Percentiles rank a stretch among this genome's conserved stretches.
Conservation (phyloP, 805 yeast species). For the Kurtzmaniella cleridarum region DNA sequence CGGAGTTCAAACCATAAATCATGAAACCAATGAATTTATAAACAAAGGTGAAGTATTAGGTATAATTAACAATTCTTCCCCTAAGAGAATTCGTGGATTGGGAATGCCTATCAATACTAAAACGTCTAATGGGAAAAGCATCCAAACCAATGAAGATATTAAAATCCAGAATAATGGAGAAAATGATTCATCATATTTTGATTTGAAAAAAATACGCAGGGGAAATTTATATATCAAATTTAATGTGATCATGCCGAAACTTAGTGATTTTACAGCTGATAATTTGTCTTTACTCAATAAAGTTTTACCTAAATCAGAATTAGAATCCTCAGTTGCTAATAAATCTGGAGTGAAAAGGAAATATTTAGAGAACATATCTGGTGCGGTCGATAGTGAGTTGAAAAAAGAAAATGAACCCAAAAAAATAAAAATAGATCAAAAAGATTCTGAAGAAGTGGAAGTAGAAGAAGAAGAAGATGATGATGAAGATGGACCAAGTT, state of each 20-base stretch:
- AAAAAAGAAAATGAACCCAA: not conserved
- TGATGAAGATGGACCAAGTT: slow-evolving; percentile 3
- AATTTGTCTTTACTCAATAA: slow-evolving; percentile 15
- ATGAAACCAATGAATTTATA: slow-evolving; percentile 9
- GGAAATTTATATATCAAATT: slow-evolving; percentile 38
- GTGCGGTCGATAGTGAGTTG: not conserved
- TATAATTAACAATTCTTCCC: slow-evolving; percentile 42
- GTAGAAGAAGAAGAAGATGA: slow-evolving; percentile 1
- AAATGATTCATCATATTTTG: slow-evolving; percentile 6
- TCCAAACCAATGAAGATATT: slow-evolving; percentile 15
- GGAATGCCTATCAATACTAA: slow-evolving; percentile 57
- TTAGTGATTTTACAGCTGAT: slow-evolving; percentile 19
- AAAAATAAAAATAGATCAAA: not conserved
- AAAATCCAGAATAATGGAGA: slow-evolving; percentile 12
- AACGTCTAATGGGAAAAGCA: slow-evolving; percentile 18
- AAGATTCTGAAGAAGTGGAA: slow-evolving; percentile 1
- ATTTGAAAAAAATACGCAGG: slow-evolving; percentile 15
- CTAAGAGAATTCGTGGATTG: slow-evolving; percentile 42
- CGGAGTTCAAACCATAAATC: slow-evolving; percentile 16
- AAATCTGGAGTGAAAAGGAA: not conserved
- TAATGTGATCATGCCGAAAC: slow-evolving; percentile 29
- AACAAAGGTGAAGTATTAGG: slow-evolving; percentile 47
- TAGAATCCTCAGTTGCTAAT: not conserved
- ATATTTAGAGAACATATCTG: not conserved
- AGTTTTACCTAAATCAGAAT: slow-evolving; percentile 13